phyloP scores from a whole-genome alignment of 106 monocot genomes.

The Xerophyta viscosa region DNA sequence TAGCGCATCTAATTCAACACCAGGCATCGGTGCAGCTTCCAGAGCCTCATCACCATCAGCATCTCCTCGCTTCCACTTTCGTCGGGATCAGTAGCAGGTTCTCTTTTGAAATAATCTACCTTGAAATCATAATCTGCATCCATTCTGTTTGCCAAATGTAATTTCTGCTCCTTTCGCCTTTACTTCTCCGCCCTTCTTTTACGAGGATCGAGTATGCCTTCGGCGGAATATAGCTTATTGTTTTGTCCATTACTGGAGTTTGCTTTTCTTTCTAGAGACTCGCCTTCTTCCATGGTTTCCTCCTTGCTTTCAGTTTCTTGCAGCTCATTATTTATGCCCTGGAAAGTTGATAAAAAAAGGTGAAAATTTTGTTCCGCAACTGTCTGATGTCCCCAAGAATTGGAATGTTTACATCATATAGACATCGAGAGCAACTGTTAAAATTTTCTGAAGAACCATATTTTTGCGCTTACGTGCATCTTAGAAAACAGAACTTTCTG shows the following conservation, averaged over 20 bases:
- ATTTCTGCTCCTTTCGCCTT: constrained; percentile 43
- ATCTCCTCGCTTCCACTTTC: constrained; percentile 7
- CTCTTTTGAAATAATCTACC: constrained; percentile 58
- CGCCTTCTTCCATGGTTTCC: constrained; percentile 32
- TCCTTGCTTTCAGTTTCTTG: constrained; percentile 16
- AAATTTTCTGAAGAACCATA: too few species aligned
- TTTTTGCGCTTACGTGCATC: too few species aligned
- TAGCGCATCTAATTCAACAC: constrained; percentile 36
- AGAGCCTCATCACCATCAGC: constrained; percentile 12
- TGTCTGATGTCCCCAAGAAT: too few species aligned
- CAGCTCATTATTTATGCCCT: constrained; percentile 1
- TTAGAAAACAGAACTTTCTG: too few species aligned
- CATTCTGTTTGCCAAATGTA: constrained; percentile 30
- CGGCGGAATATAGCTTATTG: constrained; percentile 66
- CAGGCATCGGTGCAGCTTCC: constrained; percentile 39
- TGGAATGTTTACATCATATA: not conserved
- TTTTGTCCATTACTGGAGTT: constrained; percentile 31
- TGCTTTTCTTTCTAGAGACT: constrained; percentile 16
- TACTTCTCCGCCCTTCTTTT: constrained; percentile 67
- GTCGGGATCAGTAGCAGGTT: not conserved
- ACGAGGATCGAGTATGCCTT: constrained; percentile 84
- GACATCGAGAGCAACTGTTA: too few species aligned
- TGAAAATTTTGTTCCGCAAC: too few species aligned
- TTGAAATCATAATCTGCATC: constrained; percentile 95
- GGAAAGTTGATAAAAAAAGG: not conserved